Evolutionary conservation across 2,329 filamentous ascomycete species (phyloP).

Genomic region (Sphaerulina musiva): DNA sequence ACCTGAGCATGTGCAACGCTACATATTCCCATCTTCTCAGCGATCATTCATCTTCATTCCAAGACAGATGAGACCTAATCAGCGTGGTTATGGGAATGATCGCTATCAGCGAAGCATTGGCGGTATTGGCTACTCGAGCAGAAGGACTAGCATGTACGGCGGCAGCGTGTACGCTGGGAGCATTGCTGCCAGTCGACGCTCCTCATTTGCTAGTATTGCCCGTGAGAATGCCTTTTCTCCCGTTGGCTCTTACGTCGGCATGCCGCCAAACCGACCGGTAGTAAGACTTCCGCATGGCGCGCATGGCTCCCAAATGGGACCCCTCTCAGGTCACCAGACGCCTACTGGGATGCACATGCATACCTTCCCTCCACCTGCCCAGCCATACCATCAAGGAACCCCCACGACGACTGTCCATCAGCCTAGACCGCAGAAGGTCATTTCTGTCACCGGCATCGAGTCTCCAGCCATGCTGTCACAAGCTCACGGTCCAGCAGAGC

Average conservation of each 20-base stretch:
- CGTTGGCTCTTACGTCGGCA: constrained; percentile 59
- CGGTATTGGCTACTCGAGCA: constrained; percentile 59
- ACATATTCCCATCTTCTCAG: constrained; percentile 84
- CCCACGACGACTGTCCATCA: constrained; percentile 76
- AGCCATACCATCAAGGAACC: constrained; percentile 55
- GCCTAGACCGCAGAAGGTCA: constrained; percentile 86
- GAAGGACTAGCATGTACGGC: constrained; percentile 74
- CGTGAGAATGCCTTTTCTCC: constrained; percentile 75
- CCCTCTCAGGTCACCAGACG: constrained; percentile 33
- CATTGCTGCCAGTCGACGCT: constrained; percentile 78
- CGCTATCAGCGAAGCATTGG: constrained; percentile 68
- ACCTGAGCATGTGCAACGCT: constrained; percentile 69
- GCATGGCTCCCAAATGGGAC: constrained; percentile 33
- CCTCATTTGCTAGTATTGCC: constrained; percentile 63
- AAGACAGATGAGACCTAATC: constrained; percentile 83
- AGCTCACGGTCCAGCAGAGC: constrained; percentile 46
- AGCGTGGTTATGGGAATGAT: constrained; percentile 63
- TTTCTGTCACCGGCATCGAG: constrained; percentile 89
- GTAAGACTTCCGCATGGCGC: constrained; percentile 70
- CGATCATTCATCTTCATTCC: constrained; percentile 98
- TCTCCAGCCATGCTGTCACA: constrained; percentile 63
- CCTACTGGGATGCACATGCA: constrained; percentile 49
- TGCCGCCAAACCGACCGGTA: constrained; percentile 61
- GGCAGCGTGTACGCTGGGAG: constrained; percentile 82
- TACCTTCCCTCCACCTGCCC: constrained; percentile 49